phyloP scores from a whole-genome alignment of 2,329 filamentous ascomycete genomes.

The Pestalotiopsis sp. region DNA sequence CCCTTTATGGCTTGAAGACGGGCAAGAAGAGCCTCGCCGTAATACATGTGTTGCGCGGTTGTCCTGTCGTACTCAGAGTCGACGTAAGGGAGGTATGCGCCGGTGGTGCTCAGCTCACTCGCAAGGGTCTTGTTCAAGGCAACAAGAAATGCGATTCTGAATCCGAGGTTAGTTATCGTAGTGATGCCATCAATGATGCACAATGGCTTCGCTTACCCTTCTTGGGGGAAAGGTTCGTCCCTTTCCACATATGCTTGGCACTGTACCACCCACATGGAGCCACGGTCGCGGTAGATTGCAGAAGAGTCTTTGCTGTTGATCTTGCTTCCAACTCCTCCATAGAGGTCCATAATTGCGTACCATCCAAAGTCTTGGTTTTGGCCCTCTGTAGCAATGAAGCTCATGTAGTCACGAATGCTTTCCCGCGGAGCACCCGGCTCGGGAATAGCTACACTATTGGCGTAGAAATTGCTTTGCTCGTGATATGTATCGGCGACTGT shows the following conservation, averaged over 20 bases:
- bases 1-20: slow-evolving; percentile 25
- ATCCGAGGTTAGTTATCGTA: neutral
- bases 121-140: slow-evolving; percentile 25
- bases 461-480: slow-evolving; percentile 33
- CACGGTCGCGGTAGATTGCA: slow-evolving; percentile 31
- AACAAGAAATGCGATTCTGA: slow-evolving; percentile 24
- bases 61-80: slow-evolving; percentile 25
- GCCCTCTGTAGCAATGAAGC: slow-evolving; percentile 19
- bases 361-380: slow-evolving; percentile 25
- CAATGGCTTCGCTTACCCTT: neutral
- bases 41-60: slow-evolving; percentile 26
- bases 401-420: slow-evolving; percentile 27
- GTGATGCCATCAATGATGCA: no score
- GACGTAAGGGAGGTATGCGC: slow-evolving; percentile 30
- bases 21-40: slow-evolving; percentile 19
- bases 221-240: slow-evolving; percentile 18
- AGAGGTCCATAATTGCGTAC: slow-evolving; percentile 35
- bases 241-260: slow-evolving; percentile 25
- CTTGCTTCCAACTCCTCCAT: slow-evolving; percentile 35
- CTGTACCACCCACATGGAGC: slow-evolving; percentile 35
- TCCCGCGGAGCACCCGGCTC: slow-evolving; percentile 25
- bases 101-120: slow-evolving; percentile 15
- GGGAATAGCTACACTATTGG: slow-evolving; percentile 35
- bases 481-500: slow-evolving; percentile 13
- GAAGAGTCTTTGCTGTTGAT: slow-evolving; percentile 25